Evolutionary conservation across 257 asterid species (phyloP).

Genomic region (Datura wrightii): DNA sequence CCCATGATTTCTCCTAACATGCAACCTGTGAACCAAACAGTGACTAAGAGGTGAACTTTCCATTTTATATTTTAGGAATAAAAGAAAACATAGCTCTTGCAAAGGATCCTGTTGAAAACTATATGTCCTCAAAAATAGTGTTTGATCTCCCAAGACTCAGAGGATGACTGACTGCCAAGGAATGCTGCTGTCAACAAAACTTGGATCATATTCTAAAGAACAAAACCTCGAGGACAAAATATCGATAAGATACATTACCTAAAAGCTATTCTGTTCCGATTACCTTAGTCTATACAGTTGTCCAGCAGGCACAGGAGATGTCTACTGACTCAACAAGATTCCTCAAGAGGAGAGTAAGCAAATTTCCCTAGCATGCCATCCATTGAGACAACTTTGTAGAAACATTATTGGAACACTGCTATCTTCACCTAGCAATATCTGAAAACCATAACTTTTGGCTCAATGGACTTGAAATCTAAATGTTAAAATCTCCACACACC

Average conservation of each 20-base stretch:
- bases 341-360: constrained; percentile 12
- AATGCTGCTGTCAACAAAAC: constrained; percentile 16
- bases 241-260: not conserved
- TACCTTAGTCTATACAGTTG: constrained; percentile 27
- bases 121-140: not conserved
- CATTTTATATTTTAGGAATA: not conserved
- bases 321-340: constrained; percentile 20
- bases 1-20: not conserved
- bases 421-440: constrained; percentile 14
- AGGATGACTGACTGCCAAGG: not conserved
- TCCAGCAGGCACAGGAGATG: constrained; percentile 1
- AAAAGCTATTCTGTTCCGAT: not conserved
- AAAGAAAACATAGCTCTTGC: not conserved
- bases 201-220: constrained; percentile 17
- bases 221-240: constrained; percentile 18
- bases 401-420: constrained; percentile 11
- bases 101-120: not conserved
- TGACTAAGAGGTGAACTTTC: not conserved
- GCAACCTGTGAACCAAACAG: not conserved
- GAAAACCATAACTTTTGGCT: constrained; percentile 13
- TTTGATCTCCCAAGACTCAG: not conserved
- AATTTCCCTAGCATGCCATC: constrained; percentile 12
- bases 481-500: not conserved
- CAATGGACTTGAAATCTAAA: constrained; percentile 13
- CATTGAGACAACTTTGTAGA: constrained; percentile 24